Base-by-base conservation (phyloP, 1,284 basidiomycete genomes). In the Thelephora terrestris region DNA sequence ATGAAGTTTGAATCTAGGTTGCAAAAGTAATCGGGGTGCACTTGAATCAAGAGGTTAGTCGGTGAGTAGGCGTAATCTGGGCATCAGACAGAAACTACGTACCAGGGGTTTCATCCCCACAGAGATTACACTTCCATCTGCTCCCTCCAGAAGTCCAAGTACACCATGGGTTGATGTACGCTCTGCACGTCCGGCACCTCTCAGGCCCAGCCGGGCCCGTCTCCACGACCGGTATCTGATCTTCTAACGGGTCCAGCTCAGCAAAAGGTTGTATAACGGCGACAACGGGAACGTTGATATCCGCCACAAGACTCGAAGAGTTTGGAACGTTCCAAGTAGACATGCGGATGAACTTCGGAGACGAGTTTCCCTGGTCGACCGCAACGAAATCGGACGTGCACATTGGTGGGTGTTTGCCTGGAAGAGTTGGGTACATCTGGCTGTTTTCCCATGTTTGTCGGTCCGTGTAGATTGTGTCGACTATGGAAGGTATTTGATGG, bases 141-240 rank as follows among this genome's bases (percentile, higher is more conserved):
- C 79, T 78, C 3, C 96, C 96, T 7, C 90, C 91, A 34, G 89
- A 78, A 16, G 81, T 72, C 78, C 91, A 99, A 27, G 75, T 73
- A 61, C 86, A 92, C 93, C 93, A 99, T 0, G 94, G 85, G 63
- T 98, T 99, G 60, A 99, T 77, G 65, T 99, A 99, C 0, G 78
- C 91, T 55, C 91, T 76, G 66, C 96, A 99, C 40, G 78, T 73
- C 47, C 76, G 79, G 62, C 96, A 99, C 34, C 96, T 76, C 12
- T 89, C 79, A 14, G 95, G 96, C 7, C 93, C 94, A 7, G 65
- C 63, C 39, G 74, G 63, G 39, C 79, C 77, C 18, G 73, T 72
- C 57, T 86, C 71, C 7, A 97, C 80, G 4, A 92, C 58, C 0
- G 94, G 93, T 5, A 99, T 71, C 0, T 79, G 71, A 43, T 89